Conservation (phyloP, 1,139 yeast genomes). For the Arxiozyma bovina region DNA sequence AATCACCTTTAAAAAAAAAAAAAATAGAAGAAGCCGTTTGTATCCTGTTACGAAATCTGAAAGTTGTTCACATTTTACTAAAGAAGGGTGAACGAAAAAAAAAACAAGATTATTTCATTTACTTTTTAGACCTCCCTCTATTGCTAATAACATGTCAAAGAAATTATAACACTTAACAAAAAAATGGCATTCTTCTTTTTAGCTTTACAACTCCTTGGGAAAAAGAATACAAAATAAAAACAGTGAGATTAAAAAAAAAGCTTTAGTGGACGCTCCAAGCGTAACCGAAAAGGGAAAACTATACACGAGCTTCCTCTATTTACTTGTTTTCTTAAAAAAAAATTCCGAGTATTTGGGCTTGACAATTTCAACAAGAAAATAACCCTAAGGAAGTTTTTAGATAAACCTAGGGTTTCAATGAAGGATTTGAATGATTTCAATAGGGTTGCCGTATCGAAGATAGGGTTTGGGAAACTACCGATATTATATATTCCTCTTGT, state of each 20-base stretch:
- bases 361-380: no score
- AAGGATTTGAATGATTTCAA: neutral
- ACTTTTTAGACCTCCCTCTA: no score
- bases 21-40: neutral
- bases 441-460: neutral
- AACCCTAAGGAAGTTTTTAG: neutral
- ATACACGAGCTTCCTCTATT: neutral
- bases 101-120: no score
- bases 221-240: no score
- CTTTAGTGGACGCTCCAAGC: neutral
- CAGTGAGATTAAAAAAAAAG: neutral
- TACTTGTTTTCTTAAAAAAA: no score
- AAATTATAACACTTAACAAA: no score
- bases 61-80: no score
- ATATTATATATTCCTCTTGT: no score
- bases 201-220: neutral
- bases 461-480: neutral
- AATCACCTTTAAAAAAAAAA: no score
- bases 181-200: neutral
- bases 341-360: neutral
- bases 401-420: neutral
- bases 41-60: neutral
- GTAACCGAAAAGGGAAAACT: neutral
- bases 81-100: no score
- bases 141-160: no score